Conservation (phyloP, 2,329 filamentous ascomycete species). For the Fragosphaeria purpurea region DNA sequence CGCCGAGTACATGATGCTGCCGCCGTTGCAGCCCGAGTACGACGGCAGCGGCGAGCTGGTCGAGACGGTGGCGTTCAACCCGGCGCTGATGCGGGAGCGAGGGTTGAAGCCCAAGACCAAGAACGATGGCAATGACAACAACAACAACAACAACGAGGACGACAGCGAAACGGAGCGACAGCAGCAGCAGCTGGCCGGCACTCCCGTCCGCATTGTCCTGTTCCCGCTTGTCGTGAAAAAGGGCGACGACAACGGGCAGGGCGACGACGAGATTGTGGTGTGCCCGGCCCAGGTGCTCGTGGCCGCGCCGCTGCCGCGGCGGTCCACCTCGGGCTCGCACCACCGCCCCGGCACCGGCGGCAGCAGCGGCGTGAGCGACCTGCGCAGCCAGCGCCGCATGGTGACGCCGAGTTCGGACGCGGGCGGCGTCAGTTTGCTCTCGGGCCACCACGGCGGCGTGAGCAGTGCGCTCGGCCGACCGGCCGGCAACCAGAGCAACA, state of each 20-base stretch:
- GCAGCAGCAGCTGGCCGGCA: slow-evolving; percentile 43
- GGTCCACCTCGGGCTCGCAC: slow-evolving; percentile 14
- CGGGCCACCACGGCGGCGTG: slow-evolving; percentile 6
- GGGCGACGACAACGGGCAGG: slow-evolving; percentile 76
- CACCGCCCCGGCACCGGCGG: slow-evolving; percentile 10
- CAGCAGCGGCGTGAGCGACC: background rate
- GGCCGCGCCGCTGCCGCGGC: slow-evolving; percentile 36
- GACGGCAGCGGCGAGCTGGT: slow-evolving; percentile 84
- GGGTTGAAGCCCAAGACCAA: slow-evolving; percentile 47
- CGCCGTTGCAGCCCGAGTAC: slow-evolving; percentile 88
- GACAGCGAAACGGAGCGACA: too few relatives aligned
- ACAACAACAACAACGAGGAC: slow-evolving; percentile 15
- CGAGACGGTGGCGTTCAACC: slow-evolving; percentile 84
- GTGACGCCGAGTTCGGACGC: slow-evolving; percentile 42
- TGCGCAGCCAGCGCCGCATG: slow-evolving; percentile 18
- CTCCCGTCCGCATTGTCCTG: slow-evolving; percentile 81
- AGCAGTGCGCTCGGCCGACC: slow-evolving; percentile 30
- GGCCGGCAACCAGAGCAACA: slow-evolving; percentile 22
- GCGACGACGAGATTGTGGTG: slow-evolving; percentile 91
- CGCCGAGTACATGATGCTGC: slow-evolving; percentile 97
- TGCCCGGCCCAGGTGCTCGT: slow-evolving; percentile 91
- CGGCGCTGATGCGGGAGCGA: slow-evolving; percentile 88
- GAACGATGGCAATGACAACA: background rate
- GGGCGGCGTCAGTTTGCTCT: slow-evolving; percentile 32
- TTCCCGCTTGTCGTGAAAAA: slow-evolving; percentile 97